Evolutionary conservation across 78 protist species (phyloP), one percentile per base, ranked within the genome.

Genomic region (Planoprotostelium fungivorum): DNA sequence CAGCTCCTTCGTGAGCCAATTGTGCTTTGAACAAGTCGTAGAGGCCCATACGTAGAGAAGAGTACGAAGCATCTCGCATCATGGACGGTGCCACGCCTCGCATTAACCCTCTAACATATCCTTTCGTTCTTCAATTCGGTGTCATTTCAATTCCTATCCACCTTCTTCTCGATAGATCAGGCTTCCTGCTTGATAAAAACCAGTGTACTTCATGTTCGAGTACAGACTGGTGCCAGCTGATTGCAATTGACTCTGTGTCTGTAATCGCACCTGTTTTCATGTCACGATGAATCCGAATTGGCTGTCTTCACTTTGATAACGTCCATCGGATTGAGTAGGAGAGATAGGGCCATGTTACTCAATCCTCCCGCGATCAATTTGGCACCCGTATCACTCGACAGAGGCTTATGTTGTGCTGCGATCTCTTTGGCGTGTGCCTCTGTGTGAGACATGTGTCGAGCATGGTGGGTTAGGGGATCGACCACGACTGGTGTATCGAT

Each of bases 1-100:
- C 87, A 85, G 63, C 73, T 25, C 73, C 73, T 51, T 5, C 87
- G 5, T 5, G 87, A 37, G 87, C 87, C 87, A 85, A 85, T 16
- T 25, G 5, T 35, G 36, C 5, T 16, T 85, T 85, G 36, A 36
- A 35, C 36, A 36, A 16, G 16, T 85, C 87, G 37, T 85, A 85
- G 29, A 85, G 37, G 36, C 87, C 87, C 87, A 85, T 85, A 5
- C 87, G 5, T 37, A 85, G 5, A 25, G 87, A 85, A 25, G 87
- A 85, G 16, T 85, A 85, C 5, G 37, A 35, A 25, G 87, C 87
- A 37, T 85, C 87, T 85, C 87, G 5, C 63, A 37, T 37, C 87
- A 85, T 85, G 36, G 87, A 85, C 87, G 87, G 34, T 16, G 87
- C 16, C 37, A 85, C 73, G 16, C 73, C 73, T 51, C 73, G 5